Percentiles rank a stretch among this genome's conserved stretches.
Conservation (phyloP, 139 green algal species). For the Helicosporidium sp. region DNA sequence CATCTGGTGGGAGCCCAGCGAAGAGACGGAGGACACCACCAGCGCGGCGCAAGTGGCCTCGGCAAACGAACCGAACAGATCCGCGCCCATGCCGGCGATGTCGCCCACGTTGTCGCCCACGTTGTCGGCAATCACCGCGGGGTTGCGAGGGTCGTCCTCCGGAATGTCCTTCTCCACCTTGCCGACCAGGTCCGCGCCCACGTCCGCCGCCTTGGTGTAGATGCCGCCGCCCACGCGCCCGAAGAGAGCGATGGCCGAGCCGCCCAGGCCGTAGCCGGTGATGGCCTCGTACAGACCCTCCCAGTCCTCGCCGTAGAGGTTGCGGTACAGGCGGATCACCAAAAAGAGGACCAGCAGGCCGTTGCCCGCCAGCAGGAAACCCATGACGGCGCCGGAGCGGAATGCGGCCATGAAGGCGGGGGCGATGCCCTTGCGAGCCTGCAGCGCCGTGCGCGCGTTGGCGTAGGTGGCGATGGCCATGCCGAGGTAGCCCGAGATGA, state of each 20-base stretch:
- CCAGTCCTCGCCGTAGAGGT: conserved; percentile 83
- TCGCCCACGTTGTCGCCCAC: conserved; percentile 97
- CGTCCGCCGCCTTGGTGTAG: conserved; percentile 95
- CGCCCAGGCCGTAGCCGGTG: conserved; percentile 88
- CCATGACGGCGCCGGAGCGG: conserved; percentile 92
- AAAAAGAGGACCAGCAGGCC: conserved; percentile 75
- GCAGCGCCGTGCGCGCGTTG: conserved; percentile 80
- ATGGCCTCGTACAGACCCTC: conserved; percentile 81
- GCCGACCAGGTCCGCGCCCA: conserved; percentile 91
- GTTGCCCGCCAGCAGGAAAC: conserved; percentile 76
- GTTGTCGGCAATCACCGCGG: conserved; percentile 93
- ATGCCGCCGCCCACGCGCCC: conserved; percentile 86
- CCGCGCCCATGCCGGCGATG: conserved; percentile 94
- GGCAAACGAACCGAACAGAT: conserved; percentile 93
- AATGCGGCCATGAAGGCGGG: conserved; percentile 88
- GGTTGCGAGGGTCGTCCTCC: conserved; percentile 97
- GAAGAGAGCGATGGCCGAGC: conserved; percentile 91
- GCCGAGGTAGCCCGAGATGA: conserved; percentile 77
- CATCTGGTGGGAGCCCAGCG: conserved; percentile 39
- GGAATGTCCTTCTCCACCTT: conserved; percentile 97
- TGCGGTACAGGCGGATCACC: conserved; percentile 48
- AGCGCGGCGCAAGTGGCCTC: conserved; percentile 90
- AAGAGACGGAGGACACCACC: conserved; percentile 60
- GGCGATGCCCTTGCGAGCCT: conserved; percentile 85
- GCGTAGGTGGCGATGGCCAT: conserved; percentile 96